phyloP scores from a whole-genome alignment of 139 green algal genomes.

The Haematococcus lacustris region DNA sequence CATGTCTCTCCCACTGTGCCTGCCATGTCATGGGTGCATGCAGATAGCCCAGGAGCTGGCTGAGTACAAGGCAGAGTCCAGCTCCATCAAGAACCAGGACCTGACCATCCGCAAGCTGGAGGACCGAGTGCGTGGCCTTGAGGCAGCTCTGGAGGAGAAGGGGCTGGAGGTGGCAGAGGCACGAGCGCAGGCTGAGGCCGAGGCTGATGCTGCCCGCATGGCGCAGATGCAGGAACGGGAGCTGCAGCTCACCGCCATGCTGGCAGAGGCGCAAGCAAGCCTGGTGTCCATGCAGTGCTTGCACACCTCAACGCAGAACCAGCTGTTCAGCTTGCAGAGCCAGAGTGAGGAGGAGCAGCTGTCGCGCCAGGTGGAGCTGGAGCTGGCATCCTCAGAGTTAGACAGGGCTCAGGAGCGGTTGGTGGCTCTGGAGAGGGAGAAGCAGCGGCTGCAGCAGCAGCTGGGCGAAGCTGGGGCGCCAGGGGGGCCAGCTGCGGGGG shows the following conservation, averaged over 20 bases:
- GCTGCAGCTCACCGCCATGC: conserved; percentile 48
- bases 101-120: conserved; percentile 75
- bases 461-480: conserved; percentile 10
- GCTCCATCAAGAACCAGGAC: conserved; percentile 80
- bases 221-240: conserved; percentile 34
- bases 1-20: too few relatives aligned
- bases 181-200: conserved; percentile 32
- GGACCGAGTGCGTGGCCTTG: conserved; percentile 41
- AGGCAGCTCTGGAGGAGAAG: conserved; percentile 26
- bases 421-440: conserved; percentile 72
- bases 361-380: conserved; percentile 59
- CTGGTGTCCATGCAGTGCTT: conserved; percentile 64
- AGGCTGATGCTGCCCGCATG: conserved; percentile 41
- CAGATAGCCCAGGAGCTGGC: conserved; percentile 67
- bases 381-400: conserved; percentile 56
- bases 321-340: conserved; percentile 66
- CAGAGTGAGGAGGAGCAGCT: conserved; percentile 59
- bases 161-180: conserved; percentile 38
- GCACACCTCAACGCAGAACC: conserved; percentile 67
- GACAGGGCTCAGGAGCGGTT: conserved; percentile 50
- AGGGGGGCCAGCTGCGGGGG: background rate
- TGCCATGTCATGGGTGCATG: too few relatives aligned
- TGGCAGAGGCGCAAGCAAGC: conserved; percentile 45
- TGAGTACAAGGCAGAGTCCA: conserved; percentile 74
- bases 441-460: conserved; percentile 41